A percentile compares a stretch with the other conserved stretches of the same genome.
These are phyloP conservation scores for Diversispora eburnea DNA, from an alignment of 192 early-diverging fungal genomes.

Conservation along the genomic window DNA sequence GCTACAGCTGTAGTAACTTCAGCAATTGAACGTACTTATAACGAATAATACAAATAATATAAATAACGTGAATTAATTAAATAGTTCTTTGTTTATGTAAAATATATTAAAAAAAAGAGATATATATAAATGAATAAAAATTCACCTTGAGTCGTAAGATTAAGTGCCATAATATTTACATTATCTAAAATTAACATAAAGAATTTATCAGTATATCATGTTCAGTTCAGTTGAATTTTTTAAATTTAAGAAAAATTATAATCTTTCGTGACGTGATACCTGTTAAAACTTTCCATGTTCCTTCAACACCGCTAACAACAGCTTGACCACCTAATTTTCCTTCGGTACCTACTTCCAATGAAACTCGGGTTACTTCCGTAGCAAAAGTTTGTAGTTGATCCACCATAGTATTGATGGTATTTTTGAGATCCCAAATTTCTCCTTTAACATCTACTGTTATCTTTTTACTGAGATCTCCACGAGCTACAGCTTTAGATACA, in stretches of 20 bases:
- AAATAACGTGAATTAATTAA: neutral
- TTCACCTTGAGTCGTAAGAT: slow-evolving; percentile 46
- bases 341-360: slow-evolving; percentile 52
- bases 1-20: slow-evolving; percentile 59
- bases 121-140: neutral
- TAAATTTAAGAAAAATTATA: no score
- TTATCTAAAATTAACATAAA: slow-evolving; percentile 33
- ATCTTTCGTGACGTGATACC: no score
- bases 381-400: slow-evolving; percentile 60
- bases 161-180: slow-evolving; percentile 60
- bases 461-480: slow-evolving; percentile 64
- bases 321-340: slow-evolving; percentile 55
- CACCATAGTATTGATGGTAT: slow-evolving; percentile 72
- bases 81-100: no score
- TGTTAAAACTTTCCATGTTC: slow-evolving; percentile 64
- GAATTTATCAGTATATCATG: no score
- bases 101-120: neutral
- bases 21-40: slow-evolving; percentile 50
- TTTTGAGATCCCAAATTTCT: slow-evolving; percentile 65
- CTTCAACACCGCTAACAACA: slow-evolving; percentile 49
- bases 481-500: slow-evolving; percentile 60
- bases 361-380: slow-evolving; percentile 55
- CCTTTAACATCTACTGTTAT: slow-evolving; percentile 62
- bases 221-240: no score
- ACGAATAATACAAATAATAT: neutral